phyloP scores from a whole-genome alignment of 2,329 filamentous ascomycete species.

The Calonectria pteridis region DNA sequence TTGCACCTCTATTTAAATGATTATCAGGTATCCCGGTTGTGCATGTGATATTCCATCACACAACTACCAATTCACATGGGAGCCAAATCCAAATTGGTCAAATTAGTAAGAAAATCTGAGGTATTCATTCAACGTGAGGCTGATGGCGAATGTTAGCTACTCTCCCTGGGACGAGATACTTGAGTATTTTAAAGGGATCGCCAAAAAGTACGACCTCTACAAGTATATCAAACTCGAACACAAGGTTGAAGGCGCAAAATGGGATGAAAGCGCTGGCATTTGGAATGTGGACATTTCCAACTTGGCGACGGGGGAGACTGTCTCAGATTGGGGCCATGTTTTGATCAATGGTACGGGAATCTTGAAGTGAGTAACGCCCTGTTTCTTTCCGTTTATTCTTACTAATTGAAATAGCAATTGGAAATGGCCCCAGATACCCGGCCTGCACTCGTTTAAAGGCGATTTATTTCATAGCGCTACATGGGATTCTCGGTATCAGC shows the following conservation, averaged over 20 bases:
- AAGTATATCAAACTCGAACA: constrained; percentile 11
- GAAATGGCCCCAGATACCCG: constrained; percentile 23
- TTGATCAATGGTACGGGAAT: constrained; percentile 22
- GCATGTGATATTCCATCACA: constrained; percentile 25
- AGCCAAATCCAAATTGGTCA: constrained; percentile 22
- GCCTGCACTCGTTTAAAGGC: constrained; percentile 19
- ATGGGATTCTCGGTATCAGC: background rate
- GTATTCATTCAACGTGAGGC: no score
- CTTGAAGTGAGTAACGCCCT: constrained; percentile 6
- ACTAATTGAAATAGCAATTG: constrained; percentile 11
- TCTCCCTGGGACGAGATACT: constrained; percentile 16
- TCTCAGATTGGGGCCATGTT: constrained; percentile 15
- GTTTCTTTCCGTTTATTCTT: fast-evolving
- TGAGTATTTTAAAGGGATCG: constrained; percentile 1
- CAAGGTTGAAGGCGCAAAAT: background rate
- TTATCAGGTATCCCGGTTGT: constrained; percentile 20
- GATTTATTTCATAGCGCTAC: constrained; percentile 23
- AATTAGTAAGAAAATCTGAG: background rate
- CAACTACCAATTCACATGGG: constrained; percentile 29
- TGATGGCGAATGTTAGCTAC: background rate
- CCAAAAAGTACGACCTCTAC: constrained; percentile 3
- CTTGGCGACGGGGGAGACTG: background rate
- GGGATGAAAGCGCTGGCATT: constrained; percentile 2
- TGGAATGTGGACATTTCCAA: constrained; percentile 12
- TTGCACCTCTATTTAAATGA: background rate